These are phyloP conservation scores for Schizosaccharomyces japonicus DNA, from an alignment of 805 yeast genomes.

Conservation along the genomic window DNA sequence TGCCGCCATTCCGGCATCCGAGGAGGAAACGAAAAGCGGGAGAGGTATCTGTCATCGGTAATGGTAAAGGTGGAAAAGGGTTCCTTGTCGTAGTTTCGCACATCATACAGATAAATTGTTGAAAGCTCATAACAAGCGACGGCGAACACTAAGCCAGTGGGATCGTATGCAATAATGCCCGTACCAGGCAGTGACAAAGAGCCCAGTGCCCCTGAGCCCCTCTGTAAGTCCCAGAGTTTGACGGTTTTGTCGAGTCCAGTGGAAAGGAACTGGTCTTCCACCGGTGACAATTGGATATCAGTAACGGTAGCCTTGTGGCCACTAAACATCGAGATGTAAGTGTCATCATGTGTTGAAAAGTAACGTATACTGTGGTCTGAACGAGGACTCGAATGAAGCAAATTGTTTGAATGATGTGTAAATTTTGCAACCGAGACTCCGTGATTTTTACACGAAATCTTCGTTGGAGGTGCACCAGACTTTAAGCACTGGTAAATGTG, in stretches of 20 bases:
- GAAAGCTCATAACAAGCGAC: constrained; percentile 26
- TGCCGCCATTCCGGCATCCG: constrained; percentile 26
- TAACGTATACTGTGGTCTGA: constrained; percentile 52
- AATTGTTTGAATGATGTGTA: constrained; percentile 46
- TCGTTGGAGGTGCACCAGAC: neutral
- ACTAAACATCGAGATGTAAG: constrained; percentile 57
- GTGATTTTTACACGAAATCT: constrained; percentile 45
- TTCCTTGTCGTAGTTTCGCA: constrained; percentile 30
- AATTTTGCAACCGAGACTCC: constrained; percentile 76
- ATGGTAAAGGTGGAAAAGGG: constrained; percentile 28
- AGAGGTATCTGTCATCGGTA: constrained; percentile 10
- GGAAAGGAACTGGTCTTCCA: constrained; percentile 37
- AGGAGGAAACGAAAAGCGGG: constrained; percentile 5
- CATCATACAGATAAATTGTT: constrained; percentile 35
- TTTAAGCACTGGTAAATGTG: constrained; percentile 57
- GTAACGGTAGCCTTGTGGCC: constrained; percentile 69
- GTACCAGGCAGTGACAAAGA: constrained; percentile 31
- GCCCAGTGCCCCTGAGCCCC: constrained; percentile 44
- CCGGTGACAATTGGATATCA: constrained; percentile 48
- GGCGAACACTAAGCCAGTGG: constrained; percentile 63
- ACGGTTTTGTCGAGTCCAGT: constrained; percentile 58
- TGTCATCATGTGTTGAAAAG: constrained; percentile 51
- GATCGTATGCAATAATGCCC: constrained; percentile 47
- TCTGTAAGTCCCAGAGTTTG: constrained; percentile 56
- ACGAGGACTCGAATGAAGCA: constrained; percentile 65